A percentile compares a stretch with the other conserved stretches of the same genome.
These are phyloP conservation scores for Fusarium proliferatum DNA, from an alignment of 2,329 filamentous ascomycete genomes.

Conservation along the genomic window DNA sequence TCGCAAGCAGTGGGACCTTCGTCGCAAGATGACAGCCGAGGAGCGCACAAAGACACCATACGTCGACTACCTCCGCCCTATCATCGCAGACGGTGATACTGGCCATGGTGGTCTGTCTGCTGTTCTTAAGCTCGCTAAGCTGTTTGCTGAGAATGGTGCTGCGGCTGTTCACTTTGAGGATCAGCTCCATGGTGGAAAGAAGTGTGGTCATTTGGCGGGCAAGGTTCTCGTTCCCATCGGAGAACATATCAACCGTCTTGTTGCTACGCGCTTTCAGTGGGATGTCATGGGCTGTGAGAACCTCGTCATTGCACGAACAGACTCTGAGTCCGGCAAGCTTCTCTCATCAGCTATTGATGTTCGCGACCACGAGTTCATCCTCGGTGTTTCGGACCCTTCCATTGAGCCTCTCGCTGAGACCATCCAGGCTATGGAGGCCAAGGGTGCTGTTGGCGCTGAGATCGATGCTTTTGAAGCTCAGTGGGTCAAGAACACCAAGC, in stretches of 20 bases:
- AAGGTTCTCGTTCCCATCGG: slow-evolving; percentile 94
- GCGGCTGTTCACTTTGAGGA: slow-evolving; percentile 98
- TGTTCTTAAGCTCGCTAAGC: slow-evolving; percentile 94
- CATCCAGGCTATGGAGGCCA: slow-evolving; percentile 87
- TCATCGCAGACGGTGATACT: slow-evolving; percentile 96
- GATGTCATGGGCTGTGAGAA: slow-evolving; percentile 98
- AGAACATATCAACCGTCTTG: slow-evolving; percentile 95
- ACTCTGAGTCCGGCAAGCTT: slow-evolving; percentile 92
- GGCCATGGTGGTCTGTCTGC: slow-evolving; percentile 93
- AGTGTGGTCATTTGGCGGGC: slow-evolving; percentile 95
- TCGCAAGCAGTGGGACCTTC: slow-evolving; percentile 90
- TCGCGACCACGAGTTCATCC: slow-evolving; percentile 96
- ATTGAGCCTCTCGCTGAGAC: slow-evolving; percentile 86
- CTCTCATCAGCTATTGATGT: slow-evolving; percentile 92
- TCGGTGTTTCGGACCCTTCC: slow-evolving; percentile 81
- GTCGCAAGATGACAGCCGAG: slow-evolving; percentile 80
- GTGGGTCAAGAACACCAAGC: slow-evolving; percentile 87
- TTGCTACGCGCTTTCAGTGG: slow-evolving; percentile 95
- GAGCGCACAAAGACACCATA: slow-evolving; percentile 83
- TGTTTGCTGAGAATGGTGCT: slow-evolving; percentile 96
- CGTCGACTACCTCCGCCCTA: slow-evolving; percentile 91
- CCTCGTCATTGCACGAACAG: slow-evolving; percentile 91
- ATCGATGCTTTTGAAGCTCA: slow-evolving; percentile 87
- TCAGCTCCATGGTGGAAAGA: slow-evolving; percentile 97
- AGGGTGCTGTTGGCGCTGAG: slow-evolving; percentile 80